Evolutionary conservation across 1,139 yeast species (phyloP).

Genomic region (Taphrina sp.): DNA sequence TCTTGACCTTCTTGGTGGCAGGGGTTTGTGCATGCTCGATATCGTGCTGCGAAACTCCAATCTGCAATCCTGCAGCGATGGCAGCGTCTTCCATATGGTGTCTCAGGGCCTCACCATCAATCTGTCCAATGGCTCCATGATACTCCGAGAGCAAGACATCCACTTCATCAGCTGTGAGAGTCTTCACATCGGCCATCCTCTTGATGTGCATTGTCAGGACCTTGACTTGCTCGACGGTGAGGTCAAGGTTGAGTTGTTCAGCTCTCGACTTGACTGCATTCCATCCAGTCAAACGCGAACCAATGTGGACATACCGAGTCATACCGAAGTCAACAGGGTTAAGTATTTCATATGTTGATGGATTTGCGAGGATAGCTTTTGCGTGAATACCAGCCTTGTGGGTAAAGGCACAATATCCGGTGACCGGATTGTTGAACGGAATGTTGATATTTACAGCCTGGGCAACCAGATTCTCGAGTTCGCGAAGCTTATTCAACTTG

Average conservation of each 20-base stretch:
- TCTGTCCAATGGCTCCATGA: conserved; percentile 56
- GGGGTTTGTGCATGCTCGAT: conserved; percentile 20
- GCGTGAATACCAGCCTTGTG: conserved; percentile 99
- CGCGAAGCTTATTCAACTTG: conserved; percentile 93
- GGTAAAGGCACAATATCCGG: conserved; percentile 99
- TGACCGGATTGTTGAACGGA: conserved; percentile 97
- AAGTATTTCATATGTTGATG: conserved; percentile 94
- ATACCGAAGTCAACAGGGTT: conserved; percentile 94
- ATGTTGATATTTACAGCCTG: conserved; percentile 95
- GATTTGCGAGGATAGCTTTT: conserved; percentile 96
- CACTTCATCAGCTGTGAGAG: conserved; percentile 91
- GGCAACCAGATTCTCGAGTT: conserved; percentile 91
- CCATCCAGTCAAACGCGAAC: conserved; percentile 98
- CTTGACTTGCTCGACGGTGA: conserved; percentile 90
- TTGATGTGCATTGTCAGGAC: conserved; percentile 92
- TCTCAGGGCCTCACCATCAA: conserved; percentile 28
- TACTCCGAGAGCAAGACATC: conserved; percentile 92
- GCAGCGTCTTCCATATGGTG: conserved; percentile 29
- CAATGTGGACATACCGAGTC: conserved; percentile 90
- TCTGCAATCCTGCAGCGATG: conserved; percentile 27
- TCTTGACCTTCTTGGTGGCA: conserved; percentile 29
- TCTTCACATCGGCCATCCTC: conserved; percentile 91
- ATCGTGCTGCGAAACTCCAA: conserved; percentile 19
- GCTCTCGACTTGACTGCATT: conserved; percentile 98
- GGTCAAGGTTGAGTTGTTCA: conserved; percentile 86